Percentiles rank a stretch among this genome's conserved stretches.
Evolutionary conservation across 108 stramenopile genomes (phyloP).

Genomic region (Discostella pseudostelligera): DNA sequence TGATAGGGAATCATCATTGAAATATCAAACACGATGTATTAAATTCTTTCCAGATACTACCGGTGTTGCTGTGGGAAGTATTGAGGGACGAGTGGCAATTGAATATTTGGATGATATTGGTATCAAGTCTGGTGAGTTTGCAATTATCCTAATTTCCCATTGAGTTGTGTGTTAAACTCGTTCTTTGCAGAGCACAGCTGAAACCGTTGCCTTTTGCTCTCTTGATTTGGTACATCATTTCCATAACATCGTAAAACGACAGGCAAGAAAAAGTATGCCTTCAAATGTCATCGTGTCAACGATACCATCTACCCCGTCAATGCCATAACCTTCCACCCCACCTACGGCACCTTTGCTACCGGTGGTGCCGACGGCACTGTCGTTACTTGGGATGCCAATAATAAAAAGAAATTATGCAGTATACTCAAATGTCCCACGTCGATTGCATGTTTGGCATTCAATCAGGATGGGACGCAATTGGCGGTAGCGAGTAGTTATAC

Average conservation of each 20-base stretch:
- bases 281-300: slow-evolving; percentile 95
- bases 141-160: no score
- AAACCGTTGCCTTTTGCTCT: no score
- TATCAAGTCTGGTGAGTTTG: slow-evolving; percentile 40
- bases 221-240: no score
- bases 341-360: slow-evolving; percentile 85
- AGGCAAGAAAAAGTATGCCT: slow-evolving; percentile 86
- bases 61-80: slow-evolving; percentile 90
- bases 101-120: slow-evolving; percentile 86
- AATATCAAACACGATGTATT: slow-evolving; percentile 83
- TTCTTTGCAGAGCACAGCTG: no score
- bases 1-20: slow-evolving; percentile 82
- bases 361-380: slow-evolving; percentile 93
- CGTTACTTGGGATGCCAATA: slow-evolving; percentile 91
- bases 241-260: no score
- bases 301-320: slow-evolving; percentile 97
- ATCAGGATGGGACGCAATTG: slow-evolving; percentile 71
- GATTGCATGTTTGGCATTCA: slow-evolving; percentile 87
- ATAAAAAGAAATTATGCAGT: slow-evolving; percentile 77
- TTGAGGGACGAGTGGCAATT: slow-evolving; percentile 96
- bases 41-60: slow-evolving; percentile 73
- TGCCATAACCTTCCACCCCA: slow-evolving; percentile 92
- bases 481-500: slow-evolving; percentile 95
- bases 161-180: no score
- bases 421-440: slow-evolving; percentile 80